Percentiles rank a stretch among this genome's conserved stretches.
Conservation (phyloP, 2,329 filamentous ascomycete species). For the Botrytis tulipae region DNA sequence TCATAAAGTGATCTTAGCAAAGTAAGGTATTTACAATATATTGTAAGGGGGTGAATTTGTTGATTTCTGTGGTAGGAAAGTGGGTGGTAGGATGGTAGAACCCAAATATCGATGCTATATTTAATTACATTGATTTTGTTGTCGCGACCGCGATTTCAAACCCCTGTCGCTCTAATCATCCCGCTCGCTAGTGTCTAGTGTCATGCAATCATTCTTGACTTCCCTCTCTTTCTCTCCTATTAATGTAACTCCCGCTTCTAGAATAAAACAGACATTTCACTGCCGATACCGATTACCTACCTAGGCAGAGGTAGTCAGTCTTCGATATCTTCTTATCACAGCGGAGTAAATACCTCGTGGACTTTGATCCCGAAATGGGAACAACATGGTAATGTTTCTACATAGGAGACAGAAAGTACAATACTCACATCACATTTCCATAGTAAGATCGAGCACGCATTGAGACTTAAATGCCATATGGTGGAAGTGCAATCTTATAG, state of each 20-base stretch:
- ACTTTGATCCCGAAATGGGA: too few species aligned
- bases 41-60: slow-evolving; percentile 23
- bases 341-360: neutral
- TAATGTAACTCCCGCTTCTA: neutral
- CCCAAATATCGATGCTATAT: slow-evolving; percentile 27
- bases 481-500: neutral
- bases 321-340: neutral
- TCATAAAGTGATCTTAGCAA: slow-evolving; percentile 18
- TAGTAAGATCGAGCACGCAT: too few species aligned
- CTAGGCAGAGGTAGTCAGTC: too few species aligned
- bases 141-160: slow-evolving; percentile 21
- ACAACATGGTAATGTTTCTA: neutral
- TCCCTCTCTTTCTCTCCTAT: neutral
- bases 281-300: neutral
- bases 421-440: neutral
- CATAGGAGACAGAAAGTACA: neutral
- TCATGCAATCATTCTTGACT: slow-evolving; percentile 11
- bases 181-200: slow-evolving; percentile 12
- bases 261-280: slow-evolving; percentile 8
- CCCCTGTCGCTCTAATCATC: slow-evolving; percentile 17
- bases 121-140: slow-evolving; percentile 19
- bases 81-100: slow-evolving; percentile 25
- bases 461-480: neutral
- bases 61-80: slow-evolving; percentile 15
- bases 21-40: slow-evolving; percentile 21